Conservation (phyloP, 345 rosid species). For the Streptanthus diversifolius region DNA sequence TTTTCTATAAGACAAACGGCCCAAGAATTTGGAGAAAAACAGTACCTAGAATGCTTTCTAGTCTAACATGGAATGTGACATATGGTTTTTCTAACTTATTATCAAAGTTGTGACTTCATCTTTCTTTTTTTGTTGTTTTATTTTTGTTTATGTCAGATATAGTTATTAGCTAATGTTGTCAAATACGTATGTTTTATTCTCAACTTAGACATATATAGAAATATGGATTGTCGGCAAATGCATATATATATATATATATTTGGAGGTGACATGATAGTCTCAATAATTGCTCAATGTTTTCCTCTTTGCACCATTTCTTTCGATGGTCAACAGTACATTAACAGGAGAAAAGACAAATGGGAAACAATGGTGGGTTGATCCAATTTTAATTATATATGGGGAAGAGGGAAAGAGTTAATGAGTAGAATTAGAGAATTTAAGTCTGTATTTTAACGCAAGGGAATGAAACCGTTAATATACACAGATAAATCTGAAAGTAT, state of each 20-base stretch:
- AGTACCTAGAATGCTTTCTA: background rate
- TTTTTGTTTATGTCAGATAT: background rate
- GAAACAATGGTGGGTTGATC: slow-evolving; percentile 14
- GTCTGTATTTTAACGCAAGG: background rate
- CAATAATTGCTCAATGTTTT: slow-evolving; percentile 25
- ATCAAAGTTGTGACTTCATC: background rate
- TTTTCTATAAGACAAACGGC: slow-evolving; percentile 1
- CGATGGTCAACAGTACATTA: background rate
- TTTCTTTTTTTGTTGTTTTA: background rate
- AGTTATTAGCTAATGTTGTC: background rate
- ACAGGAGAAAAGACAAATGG: slow-evolving; percentile 20
- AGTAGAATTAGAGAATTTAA: background rate
- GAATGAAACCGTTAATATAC: background rate
- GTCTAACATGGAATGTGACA: slow-evolving; percentile 18
- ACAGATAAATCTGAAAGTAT: too few species aligned
- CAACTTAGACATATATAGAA: background rate
- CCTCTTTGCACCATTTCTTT: background rate
- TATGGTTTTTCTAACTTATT: background rate
- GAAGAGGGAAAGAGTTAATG: background rate
- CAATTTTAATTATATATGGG: background rate
- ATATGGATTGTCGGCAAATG: slow-evolving; percentile 34
- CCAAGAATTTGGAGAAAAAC: slow-evolving; percentile 12
- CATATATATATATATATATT: slow-evolving; percentile 13
- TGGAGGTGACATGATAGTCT: slow-evolving; percentile 12
- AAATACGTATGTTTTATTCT: background rate